Percentiles rank a stretch among this genome's conserved stretches.
These are phyloP conservation scores for Haberlea rhodopensis DNA, from an alignment of 257 asterid genomes.

Conservation along the genomic window DNA sequence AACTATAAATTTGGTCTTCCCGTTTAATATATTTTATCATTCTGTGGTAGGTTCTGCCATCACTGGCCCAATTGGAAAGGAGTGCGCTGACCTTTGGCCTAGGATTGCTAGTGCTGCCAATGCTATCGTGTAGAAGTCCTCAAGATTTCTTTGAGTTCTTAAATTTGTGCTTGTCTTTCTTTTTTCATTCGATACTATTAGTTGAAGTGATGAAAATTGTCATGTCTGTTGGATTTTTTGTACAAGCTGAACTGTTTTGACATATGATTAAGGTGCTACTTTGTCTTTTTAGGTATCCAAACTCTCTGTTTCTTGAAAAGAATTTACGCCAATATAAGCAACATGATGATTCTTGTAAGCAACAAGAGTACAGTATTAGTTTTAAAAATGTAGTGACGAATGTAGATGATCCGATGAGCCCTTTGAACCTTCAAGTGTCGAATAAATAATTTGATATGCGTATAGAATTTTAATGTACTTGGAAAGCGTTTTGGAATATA, in stretches of 20 bases:
- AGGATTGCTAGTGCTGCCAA: conserved; percentile 73
- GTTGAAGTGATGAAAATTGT: background rate
- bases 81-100: conserved; percentile 76
- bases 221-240: background rate
- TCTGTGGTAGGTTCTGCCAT: conserved; percentile 54
- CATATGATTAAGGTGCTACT: background rate
- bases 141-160: background rate
- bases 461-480: no score
- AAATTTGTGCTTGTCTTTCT: conserved; percentile 11
- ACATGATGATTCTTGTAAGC: no score
- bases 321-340: no score
- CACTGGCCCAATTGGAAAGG: conserved; percentile 72
- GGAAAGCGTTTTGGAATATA: no score
- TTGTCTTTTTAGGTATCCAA: no score
- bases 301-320: no score
- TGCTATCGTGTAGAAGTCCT: conserved; percentile 39
- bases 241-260: background rate
- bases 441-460: no score
- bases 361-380: no score
- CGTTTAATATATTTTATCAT: background rate
- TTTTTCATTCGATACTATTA: background rate
- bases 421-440: no score
- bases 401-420: no score
- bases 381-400: no score
- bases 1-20: no score